Evolutionary conservation across 164 flowering plant species (phyloP).

Genomic region (Vitis amurensis): DNA sequence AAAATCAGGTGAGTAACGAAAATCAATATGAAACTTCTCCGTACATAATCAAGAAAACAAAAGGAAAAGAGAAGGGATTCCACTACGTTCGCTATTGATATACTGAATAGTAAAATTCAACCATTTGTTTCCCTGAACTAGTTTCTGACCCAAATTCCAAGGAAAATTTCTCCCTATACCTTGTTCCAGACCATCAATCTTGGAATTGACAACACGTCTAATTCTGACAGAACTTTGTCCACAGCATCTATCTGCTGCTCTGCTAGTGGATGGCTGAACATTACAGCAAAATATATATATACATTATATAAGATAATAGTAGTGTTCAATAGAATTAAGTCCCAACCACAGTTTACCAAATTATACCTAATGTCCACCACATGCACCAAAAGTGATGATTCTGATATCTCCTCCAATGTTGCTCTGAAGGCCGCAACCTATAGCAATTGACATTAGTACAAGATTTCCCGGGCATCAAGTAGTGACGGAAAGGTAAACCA

Average conservation of each 20-base stretch:
- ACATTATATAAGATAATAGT: not conserved
- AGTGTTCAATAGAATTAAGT: not conserved
- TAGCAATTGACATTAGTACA: too few relatives aligned
- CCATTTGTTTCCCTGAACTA: too few relatives aligned
- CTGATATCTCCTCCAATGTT: constrained; percentile 92
- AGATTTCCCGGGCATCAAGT: too few relatives aligned
- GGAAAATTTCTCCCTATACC: constrained; percentile 36
- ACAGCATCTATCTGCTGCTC: constrained; percentile 89
- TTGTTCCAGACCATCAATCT: constrained; percentile 90
- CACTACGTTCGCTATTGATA: too few relatives aligned
- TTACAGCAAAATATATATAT: constrained; percentile 6
- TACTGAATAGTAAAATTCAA: too few relatives aligned
- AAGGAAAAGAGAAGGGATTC: too few relatives aligned
- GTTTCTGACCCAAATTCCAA: not conserved
- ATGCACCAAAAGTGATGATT: constrained; percentile 93
- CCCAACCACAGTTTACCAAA: constrained; percentile 6
- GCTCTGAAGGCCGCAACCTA: constrained; percentile 98
- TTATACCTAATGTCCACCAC: constrained; percentile 91
- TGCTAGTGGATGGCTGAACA: constrained; percentile 81
- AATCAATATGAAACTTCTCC: too few relatives aligned
- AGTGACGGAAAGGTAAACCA: not conserved
- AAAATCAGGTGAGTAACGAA: too few relatives aligned
- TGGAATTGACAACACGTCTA: constrained; percentile 78
- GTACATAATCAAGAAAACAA: too few relatives aligned
- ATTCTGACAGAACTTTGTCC: constrained; percentile 76